phyloP scores from a whole-genome alignment of 2,329 filamentous ascomycete species.

The Zasmidium cellare region DNA sequence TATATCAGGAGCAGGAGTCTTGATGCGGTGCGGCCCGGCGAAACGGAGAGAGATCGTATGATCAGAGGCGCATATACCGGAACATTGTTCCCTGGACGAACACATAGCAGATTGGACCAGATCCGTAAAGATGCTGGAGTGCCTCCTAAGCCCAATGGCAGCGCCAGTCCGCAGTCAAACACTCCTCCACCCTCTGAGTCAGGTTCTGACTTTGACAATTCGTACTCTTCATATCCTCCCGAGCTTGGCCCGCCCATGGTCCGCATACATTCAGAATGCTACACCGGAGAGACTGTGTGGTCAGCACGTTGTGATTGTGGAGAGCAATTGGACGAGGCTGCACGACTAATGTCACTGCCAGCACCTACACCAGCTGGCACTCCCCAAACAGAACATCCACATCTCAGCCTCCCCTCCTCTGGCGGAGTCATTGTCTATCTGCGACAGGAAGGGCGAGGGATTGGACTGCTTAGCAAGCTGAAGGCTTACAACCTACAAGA shows the following conservation, averaged over 20 bases:
- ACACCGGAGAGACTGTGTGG: constrained; percentile 98
- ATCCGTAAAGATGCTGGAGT: constrained; percentile 42
- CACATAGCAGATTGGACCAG: constrained; percentile 67
- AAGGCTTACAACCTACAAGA: constrained; percentile 99
- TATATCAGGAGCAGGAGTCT: constrained; percentile 72
- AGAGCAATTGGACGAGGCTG: constrained; percentile 95
- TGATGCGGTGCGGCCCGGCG: constrained; percentile 69
- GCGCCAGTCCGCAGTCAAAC: constrained; percentile 22
- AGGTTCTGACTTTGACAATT: background rate
- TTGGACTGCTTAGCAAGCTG: constrained; percentile 90
- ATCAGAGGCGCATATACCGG: constrained; percentile 91
- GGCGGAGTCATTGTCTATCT: constrained; percentile 95
- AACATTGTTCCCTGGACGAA: constrained; percentile 80
- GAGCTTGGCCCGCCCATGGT: constrained; percentile 67
- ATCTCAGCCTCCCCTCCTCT: constrained; percentile 45
- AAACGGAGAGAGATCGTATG: constrained; percentile 89
- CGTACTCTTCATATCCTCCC: constrained; percentile 27
- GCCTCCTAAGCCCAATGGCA: constrained; percentile 21
- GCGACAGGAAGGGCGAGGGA: constrained; percentile 92
- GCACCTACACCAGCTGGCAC: constrained; percentile 30
- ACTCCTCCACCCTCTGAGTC: constrained; percentile 2
- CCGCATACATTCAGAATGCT: constrained; percentile 96
- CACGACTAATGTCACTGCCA: constrained; percentile 72
- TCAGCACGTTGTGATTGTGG: constrained; percentile 96
- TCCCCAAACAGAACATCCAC: constrained; percentile 18